Base-by-base conservation (phyloP, 139 green algal genomes). In the Coelastrella sp. region DNA sequence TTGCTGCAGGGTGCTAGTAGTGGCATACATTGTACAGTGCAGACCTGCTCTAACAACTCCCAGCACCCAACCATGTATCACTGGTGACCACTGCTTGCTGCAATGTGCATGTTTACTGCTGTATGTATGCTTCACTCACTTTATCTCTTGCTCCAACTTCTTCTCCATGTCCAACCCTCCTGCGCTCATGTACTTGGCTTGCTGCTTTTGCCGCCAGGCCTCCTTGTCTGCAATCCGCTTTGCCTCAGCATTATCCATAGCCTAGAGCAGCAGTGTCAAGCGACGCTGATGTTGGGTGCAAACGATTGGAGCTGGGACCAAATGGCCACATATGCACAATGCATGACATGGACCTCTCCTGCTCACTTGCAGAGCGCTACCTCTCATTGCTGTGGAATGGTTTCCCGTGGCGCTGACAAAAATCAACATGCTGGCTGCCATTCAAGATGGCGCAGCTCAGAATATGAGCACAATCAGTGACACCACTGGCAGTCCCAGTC, bases 181-280 rank as follows among this genome's bases (percentile, higher is more conserved):
- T 25, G 75, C 75, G 8, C 50, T 30, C 27, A 51, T 8, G 34
- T 83, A 83, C 50, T 71, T 69, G 34, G 75, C 75, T 4, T 30
- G 75, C 51, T 83, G 75, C 51, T 25, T 69, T 34, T 50, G 48
- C 75, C 51, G 50, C 35, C 34, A 69, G 2, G 51, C 75, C 57
- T 83, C 35, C 32, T 83, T 30, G 75, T 83, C 51, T 25, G 75
- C 75, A 5, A 71, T 8, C 50, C 75, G 35, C 51, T 71, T 83
- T 2, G 75, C 75, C 35, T 83, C 53, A 71, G 75, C 75, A 57
- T 50, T 51, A 71, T 83, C 37, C 75, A 83, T 83, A 3, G 75
- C 75, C 75, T 83, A 51, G 13, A 51, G 13, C 45, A 57, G 45
- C 45, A 57, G 15, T 57, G 15, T 13, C 11, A 57, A n/a, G n/a